These are phyloP conservation scores for Fusarium subtropicale DNA, from an alignment of 2,329 filamentous ascomycete genomes.

Conservation along the genomic window DNA sequence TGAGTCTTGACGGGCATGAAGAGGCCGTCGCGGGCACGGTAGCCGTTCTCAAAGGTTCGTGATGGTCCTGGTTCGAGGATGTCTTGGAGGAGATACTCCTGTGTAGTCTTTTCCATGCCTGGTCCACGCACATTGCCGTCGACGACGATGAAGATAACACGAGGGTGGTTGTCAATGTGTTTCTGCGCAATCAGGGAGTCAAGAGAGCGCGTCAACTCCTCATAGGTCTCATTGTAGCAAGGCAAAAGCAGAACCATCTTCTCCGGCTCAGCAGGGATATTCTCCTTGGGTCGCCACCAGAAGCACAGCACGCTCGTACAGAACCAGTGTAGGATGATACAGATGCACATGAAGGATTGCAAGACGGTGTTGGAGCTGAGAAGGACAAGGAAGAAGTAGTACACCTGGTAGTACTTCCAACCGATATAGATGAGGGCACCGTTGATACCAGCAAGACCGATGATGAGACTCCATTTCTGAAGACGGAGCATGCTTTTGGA, in stretches of 20 bases:
- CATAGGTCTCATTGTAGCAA: slow-evolving; percentile 62
- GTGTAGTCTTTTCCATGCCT: slow-evolving; percentile 61
- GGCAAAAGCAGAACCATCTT: slow-evolving; percentile 60
- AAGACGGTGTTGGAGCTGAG: slow-evolving; percentile 60
- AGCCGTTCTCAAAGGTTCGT: slow-evolving; percentile 56
- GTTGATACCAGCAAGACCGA: slow-evolving; percentile 52
- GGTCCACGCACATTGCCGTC: slow-evolving; percentile 61
- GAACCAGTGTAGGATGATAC: slow-evolving; percentile 51
- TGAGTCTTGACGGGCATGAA: slow-evolving; percentile 60
- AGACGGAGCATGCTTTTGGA: slow-evolving; percentile 53
- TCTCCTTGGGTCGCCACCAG: slow-evolving; percentile 49
- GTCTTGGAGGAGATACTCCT: slow-evolving; percentile 60
- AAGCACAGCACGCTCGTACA: slow-evolving; percentile 49
- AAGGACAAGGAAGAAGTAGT: slow-evolving; percentile 59
- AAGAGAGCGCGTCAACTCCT: slow-evolving; percentile 58
- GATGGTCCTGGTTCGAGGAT: slow-evolving; percentile 55
- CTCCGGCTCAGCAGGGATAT: slow-evolving; percentile 55
- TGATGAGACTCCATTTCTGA: slow-evolving; percentile 56
- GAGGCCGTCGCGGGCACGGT: slow-evolving; percentile 59
- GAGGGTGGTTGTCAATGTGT: slow-evolving; percentile 56
- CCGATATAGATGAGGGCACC: slow-evolving; percentile 53
- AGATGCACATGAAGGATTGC: slow-evolving; percentile 57
- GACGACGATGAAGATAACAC: slow-evolving; percentile 61
- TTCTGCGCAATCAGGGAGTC: slow-evolving; percentile 60
- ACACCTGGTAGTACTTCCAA: slow-evolving; percentile 54